A percentile compares a stretch with the other conserved stretches of the same genome.
These are phyloP conservation scores for Microcyclospora pomicola DNA, from an alignment of 2,329 filamentous ascomycete genomes.

Conservation along the genomic window DNA sequence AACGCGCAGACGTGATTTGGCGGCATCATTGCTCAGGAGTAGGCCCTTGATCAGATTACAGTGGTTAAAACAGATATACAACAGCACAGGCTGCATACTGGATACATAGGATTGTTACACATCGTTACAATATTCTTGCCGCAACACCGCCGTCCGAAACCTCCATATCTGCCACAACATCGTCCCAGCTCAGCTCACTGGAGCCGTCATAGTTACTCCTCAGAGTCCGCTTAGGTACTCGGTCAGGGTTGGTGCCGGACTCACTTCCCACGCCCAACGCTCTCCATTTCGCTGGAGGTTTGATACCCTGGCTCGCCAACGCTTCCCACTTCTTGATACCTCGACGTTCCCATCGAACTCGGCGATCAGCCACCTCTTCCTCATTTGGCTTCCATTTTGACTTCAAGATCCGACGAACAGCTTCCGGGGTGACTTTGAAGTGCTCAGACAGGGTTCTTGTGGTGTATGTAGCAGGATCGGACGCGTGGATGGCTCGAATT, in stretches of 20 bases:
- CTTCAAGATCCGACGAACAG: slow-evolving; percentile 72
- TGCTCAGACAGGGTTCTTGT: slow-evolving; percentile 58
- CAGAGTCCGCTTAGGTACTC: slow-evolving; percentile 5
- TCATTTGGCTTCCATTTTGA: slow-evolving; percentile 55
- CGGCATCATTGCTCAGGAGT: no score
- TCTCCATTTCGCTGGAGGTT: slow-evolving; percentile 41
- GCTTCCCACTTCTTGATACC: slow-evolving; percentile 37
- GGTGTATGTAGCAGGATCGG: slow-evolving; percentile 64
- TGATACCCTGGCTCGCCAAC: slow-evolving; percentile 37
- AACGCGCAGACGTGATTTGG: no score
- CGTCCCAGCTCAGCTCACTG: slow-evolving; percentile 5
- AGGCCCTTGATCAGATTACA: no score
- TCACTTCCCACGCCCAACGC: slow-evolving; percentile 16
- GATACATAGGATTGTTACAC: no score
- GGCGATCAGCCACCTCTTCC: slow-evolving; percentile 30
- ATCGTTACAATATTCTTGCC: slow-evolving; percentile 1
- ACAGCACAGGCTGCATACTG: no score
- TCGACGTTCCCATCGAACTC: slow-evolving; percentile 33
- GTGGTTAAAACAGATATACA: no score
- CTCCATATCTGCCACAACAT: slow-evolving; percentile 2
- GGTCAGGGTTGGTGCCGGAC: slow-evolving; percentile 3
- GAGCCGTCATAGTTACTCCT: not conserved
- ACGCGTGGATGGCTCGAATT: slow-evolving; percentile 66
- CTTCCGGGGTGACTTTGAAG: slow-evolving; percentile 79
- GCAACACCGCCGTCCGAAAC: not conserved